Evolutionary conservation across 2,329 filamentous ascomycete species (phyloP).

Genomic region (Cladosporium sp.): DNA sequence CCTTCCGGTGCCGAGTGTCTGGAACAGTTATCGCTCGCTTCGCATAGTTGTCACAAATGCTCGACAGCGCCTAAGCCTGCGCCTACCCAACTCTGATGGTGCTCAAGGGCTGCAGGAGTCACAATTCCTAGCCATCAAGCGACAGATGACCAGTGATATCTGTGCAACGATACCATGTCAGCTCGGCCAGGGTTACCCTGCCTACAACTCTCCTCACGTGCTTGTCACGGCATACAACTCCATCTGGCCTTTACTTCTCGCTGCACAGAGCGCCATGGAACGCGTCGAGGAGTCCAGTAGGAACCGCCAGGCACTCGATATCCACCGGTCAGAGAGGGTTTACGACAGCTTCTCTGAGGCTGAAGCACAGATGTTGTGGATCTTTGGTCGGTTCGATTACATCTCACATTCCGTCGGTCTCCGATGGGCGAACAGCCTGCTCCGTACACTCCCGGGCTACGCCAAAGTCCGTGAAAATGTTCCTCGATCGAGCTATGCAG

Average conservation of each 20-base stretch:
- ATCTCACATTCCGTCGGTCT: constrained; percentile 25
- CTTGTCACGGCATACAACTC: constrained; percentile 27
- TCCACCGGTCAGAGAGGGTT: neutral
- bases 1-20: constrained; percentile 20
- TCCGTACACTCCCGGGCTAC: neutral
- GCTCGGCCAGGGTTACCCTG: constrained; percentile 25
- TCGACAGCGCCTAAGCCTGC: constrained; percentile 23
- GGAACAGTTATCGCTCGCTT: constrained; percentile 25
- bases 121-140: constrained; percentile 21
- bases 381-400: constrained; percentile 28
- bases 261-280: constrained; percentile 28
- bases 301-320: neutral
- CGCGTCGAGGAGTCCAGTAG: constrained; percentile 17
- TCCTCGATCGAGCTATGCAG: neutral
- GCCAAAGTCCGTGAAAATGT: neutral
- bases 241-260: constrained; percentile 33
- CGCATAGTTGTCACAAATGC: constrained; percentile 27
- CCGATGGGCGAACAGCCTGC: constrained; percentile 24
- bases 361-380: constrained; percentile 26
- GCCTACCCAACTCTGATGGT: constrained; percentile 13
- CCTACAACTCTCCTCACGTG: constrained; percentile 19
- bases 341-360: constrained; percentile 14
- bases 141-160: constrained; percentile 29
- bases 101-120: constrained; percentile 13
- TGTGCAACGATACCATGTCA: constrained; percentile 23